These are phyloP conservation scores for Reutealis trisperma DNA, from an alignment of 345 rosid species.

Conservation along the genomic window DNA sequence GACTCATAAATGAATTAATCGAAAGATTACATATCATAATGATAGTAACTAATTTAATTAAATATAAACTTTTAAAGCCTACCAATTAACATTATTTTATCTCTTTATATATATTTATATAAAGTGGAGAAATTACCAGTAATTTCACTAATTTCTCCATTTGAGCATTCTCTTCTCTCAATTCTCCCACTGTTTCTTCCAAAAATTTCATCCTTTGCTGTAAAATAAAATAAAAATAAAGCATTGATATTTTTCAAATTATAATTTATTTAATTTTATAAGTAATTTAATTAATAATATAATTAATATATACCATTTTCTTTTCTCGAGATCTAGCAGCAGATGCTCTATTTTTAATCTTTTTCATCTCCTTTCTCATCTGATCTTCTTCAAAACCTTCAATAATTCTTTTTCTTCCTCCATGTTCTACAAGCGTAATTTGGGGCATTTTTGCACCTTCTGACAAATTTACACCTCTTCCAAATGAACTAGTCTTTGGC, in stretches of 20 bases:
- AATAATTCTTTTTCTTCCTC: not conserved
- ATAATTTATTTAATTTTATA: no score
- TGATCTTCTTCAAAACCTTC: not conserved
- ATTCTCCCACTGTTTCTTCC: constrained; percentile 10
- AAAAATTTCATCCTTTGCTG: constrained; percentile 11
- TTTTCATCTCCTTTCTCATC: not conserved
- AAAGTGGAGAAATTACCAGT: not conserved
- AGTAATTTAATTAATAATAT: no score
- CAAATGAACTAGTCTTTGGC: not conserved
- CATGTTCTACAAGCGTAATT: not conserved
- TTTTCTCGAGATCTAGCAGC: constrained; percentile 16
- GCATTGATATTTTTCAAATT: no score
- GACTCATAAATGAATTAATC: no score
- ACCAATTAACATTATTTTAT: no score
- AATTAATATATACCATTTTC: not conserved
- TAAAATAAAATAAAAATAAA: not conserved
- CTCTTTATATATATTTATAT: no score
- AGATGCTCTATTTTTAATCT: constrained; percentile 16
- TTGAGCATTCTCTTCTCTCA: constrained; percentile 11
- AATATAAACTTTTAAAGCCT: no score
- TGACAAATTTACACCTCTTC: not conserved
- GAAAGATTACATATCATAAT: no score
- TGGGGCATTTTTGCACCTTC: no score
- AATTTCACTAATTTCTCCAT: not conserved
- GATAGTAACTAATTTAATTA: no score